Evolutionary conservation across 139 green algal genomes (phyloP).

Genomic region (Picochlorum sp.): DNA sequence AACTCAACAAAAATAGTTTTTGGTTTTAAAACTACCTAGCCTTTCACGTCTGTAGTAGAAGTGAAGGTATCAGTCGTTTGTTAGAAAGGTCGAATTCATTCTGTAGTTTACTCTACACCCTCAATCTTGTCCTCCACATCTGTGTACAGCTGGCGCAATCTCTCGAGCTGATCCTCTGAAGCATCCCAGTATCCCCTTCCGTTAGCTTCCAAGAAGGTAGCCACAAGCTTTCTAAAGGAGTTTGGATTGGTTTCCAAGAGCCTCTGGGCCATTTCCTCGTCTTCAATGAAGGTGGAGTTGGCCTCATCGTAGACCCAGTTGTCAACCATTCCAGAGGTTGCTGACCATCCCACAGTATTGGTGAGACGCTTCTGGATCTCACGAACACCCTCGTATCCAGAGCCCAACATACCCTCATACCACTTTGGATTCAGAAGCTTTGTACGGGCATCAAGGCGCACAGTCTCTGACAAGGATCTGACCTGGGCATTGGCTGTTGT

Average conservation of each 20-base stretch:
- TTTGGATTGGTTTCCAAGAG: slow-evolving; percentile 97
- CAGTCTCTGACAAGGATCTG: slow-evolving; percentile 85
- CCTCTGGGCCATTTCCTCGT: slow-evolving; percentile 63
- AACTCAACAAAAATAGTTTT: no score
- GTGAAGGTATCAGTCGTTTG: background rate
- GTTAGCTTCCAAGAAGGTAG: slow-evolving; percentile 98
- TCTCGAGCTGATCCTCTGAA: slow-evolving; percentile 86
- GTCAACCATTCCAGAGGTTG: slow-evolving; percentile 88
- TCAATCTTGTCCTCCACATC: slow-evolving; percentile 98
- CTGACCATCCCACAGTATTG: slow-evolving; percentile 99
- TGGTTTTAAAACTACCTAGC: no score
- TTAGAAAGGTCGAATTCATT: background rate
- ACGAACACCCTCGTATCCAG: slow-evolving; percentile 94
- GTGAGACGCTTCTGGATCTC: slow-evolving; percentile 99
- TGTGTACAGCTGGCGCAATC: slow-evolving; percentile 75
- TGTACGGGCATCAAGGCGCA: slow-evolving; percentile 94
- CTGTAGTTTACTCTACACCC: slow-evolving; percentile 73
- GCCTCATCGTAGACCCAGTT: slow-evolving; percentile 99
- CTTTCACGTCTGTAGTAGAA: no score
- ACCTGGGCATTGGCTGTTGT: slow-evolving; percentile 97
- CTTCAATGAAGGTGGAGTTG: slow-evolving; percentile 86
- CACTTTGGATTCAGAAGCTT: slow-evolving; percentile 99
- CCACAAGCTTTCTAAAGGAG: slow-evolving; percentile 83
- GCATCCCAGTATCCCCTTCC: slow-evolving; percentile 95
- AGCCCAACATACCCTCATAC: slow-evolving; percentile 96